These are phyloP conservation scores for Periconia macrospinosa DNA, from an alignment of 2,329 filamentous ascomycete genomes.

Conservation along the genomic window DNA sequence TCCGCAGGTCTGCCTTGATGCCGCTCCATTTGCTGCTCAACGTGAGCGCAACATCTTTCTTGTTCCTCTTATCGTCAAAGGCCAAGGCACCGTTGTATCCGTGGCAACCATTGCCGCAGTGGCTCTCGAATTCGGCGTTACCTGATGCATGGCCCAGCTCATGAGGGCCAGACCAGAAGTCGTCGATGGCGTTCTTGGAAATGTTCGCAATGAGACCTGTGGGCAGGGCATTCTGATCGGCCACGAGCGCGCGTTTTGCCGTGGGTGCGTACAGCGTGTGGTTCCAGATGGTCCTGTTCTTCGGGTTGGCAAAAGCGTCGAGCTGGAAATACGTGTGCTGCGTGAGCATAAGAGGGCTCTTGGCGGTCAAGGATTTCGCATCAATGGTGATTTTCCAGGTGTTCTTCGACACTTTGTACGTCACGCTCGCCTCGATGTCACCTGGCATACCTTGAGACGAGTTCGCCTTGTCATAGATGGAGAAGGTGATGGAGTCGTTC, in stretches of 20 bases:
- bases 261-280: constrained; percentile 37
- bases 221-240: constrained; percentile 32
- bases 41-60: constrained; percentile 25
- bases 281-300: constrained; percentile 36
- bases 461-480: constrained; percentile 32
- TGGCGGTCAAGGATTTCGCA: constrained; percentile 28
- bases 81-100: constrained; percentile 39
- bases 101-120: constrained; percentile 38
- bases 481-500: constrained; percentile 34
- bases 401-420: constrained; percentile 35
- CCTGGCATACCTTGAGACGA: constrained; percentile 35
- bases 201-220: constrained; percentile 35
- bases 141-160: constrained; percentile 34
- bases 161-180: constrained; percentile 36
- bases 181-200: constrained; percentile 24
- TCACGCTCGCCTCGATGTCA: constrained; percentile 30
- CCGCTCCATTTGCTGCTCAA: constrained; percentile 34
- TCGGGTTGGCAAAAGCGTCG: constrained; percentile 34
- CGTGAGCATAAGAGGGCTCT: constrained; percentile 36
- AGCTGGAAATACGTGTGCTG: constrained; percentile 42
- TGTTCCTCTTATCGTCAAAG: constrained; percentile 27
- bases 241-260: constrained; percentile 27
- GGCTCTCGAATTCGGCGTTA: constrained; percentile 27
- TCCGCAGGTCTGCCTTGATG: constrained; percentile 35
- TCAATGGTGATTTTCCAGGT: constrained; percentile 38